A percentile compares a stretch with the other conserved stretches of the same genome.
phyloP scores from a whole-genome alignment of 805 yeast genomes.

The Suhomyces canberraensis region DNA sequence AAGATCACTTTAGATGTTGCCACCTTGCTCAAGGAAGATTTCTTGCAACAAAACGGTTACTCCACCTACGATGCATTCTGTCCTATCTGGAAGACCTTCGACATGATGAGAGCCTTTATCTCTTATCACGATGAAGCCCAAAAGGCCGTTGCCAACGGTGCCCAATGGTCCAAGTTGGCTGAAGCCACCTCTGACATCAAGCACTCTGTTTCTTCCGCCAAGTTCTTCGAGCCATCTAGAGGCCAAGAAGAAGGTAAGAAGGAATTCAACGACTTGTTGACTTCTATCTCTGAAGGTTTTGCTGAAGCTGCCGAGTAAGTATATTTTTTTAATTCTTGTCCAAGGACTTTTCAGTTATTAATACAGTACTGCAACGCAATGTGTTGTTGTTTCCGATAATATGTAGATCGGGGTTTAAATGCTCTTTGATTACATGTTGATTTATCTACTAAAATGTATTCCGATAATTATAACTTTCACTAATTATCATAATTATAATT shows the following conservation, averaged over 20 bases:
- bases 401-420: too few species aligned
- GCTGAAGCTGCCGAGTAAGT: slow-evolving; percentile 88
- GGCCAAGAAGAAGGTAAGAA: slow-evolving; percentile 77
- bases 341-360: not conserved
- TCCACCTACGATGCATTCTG: slow-evolving; percentile 98
- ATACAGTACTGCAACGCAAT: too few species aligned
- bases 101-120: slow-evolving; percentile 95
- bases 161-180: slow-evolving; percentile 87
- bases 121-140: slow-evolving; percentile 96
- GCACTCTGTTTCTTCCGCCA: slow-evolving; percentile 90
- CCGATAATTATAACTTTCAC: too few species aligned
- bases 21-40: slow-evolving; percentile 89
- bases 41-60: slow-evolving; percentile 98
- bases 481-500: too few species aligned
- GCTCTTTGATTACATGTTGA: too few species aligned
- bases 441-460: too few species aligned
- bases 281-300: slow-evolving; percentile 81
- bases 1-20: slow-evolving; percentile 95
- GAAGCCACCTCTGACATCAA: slow-evolving; percentile 89
- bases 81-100: slow-evolving; percentile 98
- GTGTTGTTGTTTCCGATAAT: too few species aligned
- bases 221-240: slow-evolving; percentile 91
- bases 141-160: slow-evolving; percentile 91
- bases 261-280: slow-evolving; percentile 74
- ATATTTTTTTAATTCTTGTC: not conserved